These are phyloP conservation scores for Jimgerdemannia flammicorona DNA, from an alignment of 192 early-diverging fungal genomes.

Conservation along the genomic window DNA sequence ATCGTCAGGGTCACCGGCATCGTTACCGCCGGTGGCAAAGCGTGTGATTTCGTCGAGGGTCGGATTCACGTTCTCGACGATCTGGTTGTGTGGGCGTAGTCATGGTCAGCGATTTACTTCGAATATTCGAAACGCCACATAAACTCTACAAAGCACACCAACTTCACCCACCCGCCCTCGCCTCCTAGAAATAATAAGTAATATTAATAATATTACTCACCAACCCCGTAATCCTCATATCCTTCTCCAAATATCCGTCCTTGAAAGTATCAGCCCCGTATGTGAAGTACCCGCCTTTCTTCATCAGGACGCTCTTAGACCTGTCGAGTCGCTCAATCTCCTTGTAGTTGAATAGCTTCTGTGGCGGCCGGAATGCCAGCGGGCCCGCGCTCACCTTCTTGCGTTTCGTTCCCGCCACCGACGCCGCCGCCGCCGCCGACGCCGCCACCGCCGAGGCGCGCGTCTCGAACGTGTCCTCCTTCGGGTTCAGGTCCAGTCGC, in stretches of 20 bases:
- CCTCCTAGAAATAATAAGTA: neutral
- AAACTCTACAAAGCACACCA: neutral
- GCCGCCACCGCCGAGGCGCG: too few relatives aligned
- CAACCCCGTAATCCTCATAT: constrained; percentile 64
- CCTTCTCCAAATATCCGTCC: constrained; percentile 83
- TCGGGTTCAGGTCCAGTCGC: constrained; percentile 58
- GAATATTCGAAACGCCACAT: neutral
- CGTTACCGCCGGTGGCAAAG: constrained; percentile 68
- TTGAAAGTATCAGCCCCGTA: constrained; percentile 59
- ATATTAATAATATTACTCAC: constrained; percentile 5
- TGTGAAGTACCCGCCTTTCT: constrained; percentile 55
- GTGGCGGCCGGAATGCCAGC: constrained; percentile 50
- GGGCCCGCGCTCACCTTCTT: constrained; percentile 41
- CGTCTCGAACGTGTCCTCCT: constrained; percentile 33
- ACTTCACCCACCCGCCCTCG: neutral
- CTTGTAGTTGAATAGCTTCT: constrained; percentile 76
- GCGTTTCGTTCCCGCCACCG: constrained; percentile 31
- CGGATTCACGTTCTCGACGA: constrained; percentile 72
- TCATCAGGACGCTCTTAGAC: constrained; percentile 44
- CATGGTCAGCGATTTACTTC: too few relatives aligned
- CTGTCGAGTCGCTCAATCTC: constrained; percentile 40
- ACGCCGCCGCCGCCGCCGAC: too few relatives aligned
- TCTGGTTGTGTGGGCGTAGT: constrained; percentile 6
- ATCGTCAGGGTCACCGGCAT: constrained; percentile 62
- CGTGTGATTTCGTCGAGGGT: constrained; percentile 89